Evolutionary conservation across 495 filamentous ascomycete genomes (phyloP).

Genomic region (Xylaria telfairii): DNA sequence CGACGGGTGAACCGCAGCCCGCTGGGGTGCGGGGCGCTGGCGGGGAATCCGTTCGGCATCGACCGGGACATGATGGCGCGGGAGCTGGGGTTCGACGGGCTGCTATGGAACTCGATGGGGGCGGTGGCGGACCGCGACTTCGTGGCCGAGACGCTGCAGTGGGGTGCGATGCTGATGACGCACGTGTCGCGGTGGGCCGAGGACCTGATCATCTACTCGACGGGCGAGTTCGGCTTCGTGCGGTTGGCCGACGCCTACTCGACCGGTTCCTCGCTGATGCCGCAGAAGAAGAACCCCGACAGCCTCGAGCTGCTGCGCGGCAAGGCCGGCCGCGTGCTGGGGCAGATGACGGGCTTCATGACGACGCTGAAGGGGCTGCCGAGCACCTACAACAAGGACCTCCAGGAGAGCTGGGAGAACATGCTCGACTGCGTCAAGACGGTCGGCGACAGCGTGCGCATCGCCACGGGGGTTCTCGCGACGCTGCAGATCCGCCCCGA

Average conservation of each 20-base stretch:
- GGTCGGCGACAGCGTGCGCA: conserved; percentile 81
- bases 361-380: conserved; percentile 70
- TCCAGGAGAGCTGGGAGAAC: conserved; percentile 89
- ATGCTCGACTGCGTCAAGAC: conserved; percentile 90
- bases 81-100: conserved; percentile 85
- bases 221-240: conserved; percentile 82
- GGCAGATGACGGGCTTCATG: conserved; percentile 89
- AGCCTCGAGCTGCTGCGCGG: conserved; percentile 86
- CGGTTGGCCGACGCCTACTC: conserved; percentile 84
- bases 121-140: conserved; percentile 89
- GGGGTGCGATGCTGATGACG: conserved; percentile 82
- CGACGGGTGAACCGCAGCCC: conserved; percentile 60
- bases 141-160: conserved; percentile 89
- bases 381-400: conserved; percentile 92
- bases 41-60: conserved; percentile 91
- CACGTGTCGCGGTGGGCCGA: conserved; percentile 88
- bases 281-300: conserved; percentile 85
- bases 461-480: conserved; percentile 81
- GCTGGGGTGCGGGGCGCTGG: conserved; percentile 84
- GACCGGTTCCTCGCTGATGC: conserved; percentile 87
- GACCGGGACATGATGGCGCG: conserved; percentile 87
- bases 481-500: conserved; percentile 73
- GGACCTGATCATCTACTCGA: conserved; percentile 88
- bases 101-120: conserved; percentile 84
- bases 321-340: conserved; percentile 84